Percentiles rank a stretch among this genome's conserved stretches.
These are phyloP conservation scores for Exophiala calicioides DNA, from an alignment of 2,329 filamentous ascomycete genomes.

Conservation along the genomic window DNA sequence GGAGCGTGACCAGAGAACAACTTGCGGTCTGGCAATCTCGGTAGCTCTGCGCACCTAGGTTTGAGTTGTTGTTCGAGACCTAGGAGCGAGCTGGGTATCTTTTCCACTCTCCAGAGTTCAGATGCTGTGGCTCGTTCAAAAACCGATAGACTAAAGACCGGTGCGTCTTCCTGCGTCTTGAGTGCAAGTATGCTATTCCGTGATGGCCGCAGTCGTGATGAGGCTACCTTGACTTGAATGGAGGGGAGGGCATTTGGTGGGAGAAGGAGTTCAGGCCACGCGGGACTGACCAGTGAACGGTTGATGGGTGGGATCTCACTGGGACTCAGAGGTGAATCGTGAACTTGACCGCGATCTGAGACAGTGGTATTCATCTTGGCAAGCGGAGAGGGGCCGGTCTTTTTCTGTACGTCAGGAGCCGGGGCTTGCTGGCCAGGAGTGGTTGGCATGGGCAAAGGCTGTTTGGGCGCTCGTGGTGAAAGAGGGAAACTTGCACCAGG, in stretches of 20 bases:
- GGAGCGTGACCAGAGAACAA: constrained; percentile 92
- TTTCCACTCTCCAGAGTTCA: constrained; percentile 93
- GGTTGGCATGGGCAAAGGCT: constrained; percentile 71
- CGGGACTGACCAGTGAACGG: constrained; percentile 76
- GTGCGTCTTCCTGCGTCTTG: constrained; percentile 82
- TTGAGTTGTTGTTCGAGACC: constrained; percentile 80
- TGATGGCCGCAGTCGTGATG: constrained; percentile 91
- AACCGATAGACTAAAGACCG: constrained; percentile 87
- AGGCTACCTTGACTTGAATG: constrained; percentile 83
- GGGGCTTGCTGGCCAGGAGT: constrained; percentile 54
- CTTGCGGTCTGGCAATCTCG: constrained; percentile 77
- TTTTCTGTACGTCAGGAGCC: constrained; percentile 17
- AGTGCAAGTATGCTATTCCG: constrained; percentile 79
- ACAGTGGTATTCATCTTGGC: constrained; percentile 24
- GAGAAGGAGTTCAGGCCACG: constrained; percentile 81
- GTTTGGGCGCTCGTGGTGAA: constrained; percentile 71
- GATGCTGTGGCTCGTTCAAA: constrained; percentile 72
- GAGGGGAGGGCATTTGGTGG: constrained; percentile 86
- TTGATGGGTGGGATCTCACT: constrained; percentile 55
- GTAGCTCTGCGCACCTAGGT: constrained; percentile 69
- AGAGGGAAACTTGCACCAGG: constrained; percentile 55
- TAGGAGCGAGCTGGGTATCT: constrained; percentile 79
- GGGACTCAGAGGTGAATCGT: constrained; percentile 25
- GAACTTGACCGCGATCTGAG: constrained; percentile 19
- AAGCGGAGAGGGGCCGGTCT: constrained; percentile 52